Percentiles rank a stretch among this genome's conserved stretches.
These are phyloP conservation scores for Morella rubra DNA, from an alignment of 306 rosid genomes.

Conservation along the genomic window DNA sequence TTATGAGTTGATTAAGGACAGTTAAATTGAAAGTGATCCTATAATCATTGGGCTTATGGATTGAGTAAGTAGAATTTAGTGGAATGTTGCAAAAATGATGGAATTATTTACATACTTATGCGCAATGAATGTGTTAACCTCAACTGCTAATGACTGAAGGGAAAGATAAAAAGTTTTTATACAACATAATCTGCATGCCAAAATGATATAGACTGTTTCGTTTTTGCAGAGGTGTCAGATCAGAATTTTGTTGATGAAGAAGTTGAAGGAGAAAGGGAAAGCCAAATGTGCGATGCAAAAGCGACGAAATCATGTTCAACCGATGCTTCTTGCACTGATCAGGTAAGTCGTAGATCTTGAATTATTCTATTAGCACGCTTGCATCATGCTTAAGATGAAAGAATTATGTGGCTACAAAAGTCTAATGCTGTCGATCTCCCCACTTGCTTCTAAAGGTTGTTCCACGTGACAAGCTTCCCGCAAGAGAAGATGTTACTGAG, in stretches of 20 bases:
- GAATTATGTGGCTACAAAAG: neutral
- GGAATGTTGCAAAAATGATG: no score
- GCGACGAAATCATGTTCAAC: conserved; percentile 28
- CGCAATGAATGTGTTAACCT: neutral
- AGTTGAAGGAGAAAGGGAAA: conserved; percentile 25
- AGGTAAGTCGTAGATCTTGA: conserved; percentile 28
- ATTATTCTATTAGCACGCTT: neutral
- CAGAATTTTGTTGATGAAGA: conserved; percentile 73
- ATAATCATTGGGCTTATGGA: no score
- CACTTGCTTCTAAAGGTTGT: conserved; percentile 40
- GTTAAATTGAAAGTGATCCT: no score
- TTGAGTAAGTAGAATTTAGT: no score
- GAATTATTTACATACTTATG: neutral
- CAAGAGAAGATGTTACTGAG: conserved; percentile 32
- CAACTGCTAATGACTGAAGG: neutral
- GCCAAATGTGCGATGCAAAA: conserved; percentile 26
- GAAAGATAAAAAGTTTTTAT: neutral
- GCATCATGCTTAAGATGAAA: neutral
- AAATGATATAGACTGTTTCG: neutral
- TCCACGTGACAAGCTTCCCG: conserved; percentile 30
- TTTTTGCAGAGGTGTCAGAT: conserved; percentile 63
- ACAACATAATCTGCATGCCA: neutral
- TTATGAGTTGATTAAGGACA: no score
- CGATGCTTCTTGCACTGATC: conserved; percentile 36
- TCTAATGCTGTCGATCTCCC: neutral